Conservation (phyloP, 495 filamentous ascomycete species). For the Hypoxylon cercidicola region DNA sequence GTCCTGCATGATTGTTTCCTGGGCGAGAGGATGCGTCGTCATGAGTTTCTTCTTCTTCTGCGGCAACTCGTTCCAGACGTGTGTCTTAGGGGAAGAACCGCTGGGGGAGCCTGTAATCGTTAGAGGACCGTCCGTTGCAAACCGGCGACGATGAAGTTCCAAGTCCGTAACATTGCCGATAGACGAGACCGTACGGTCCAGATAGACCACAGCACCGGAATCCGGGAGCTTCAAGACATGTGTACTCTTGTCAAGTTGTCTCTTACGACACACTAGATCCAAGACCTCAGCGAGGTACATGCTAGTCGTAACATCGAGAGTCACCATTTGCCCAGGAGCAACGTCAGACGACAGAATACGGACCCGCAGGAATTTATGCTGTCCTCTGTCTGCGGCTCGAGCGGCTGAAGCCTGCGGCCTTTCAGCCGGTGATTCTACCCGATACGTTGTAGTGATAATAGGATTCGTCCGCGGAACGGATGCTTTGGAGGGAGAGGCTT, state of each 20-base stretch:
- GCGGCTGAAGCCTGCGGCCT: conserved; percentile 73
- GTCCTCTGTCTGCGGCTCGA: conserved; percentile 61
- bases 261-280: conserved; percentile 87
- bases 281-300: conserved; percentile 95
- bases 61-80: conserved; percentile 61
- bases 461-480: conserved; percentile 64
- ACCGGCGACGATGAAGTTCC: conserved; percentile 87
- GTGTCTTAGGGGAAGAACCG: conserved; percentile 80
- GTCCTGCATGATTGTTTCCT: conserved; percentile 73
- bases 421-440: conserved; percentile 69
- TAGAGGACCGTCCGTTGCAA: conserved; percentile 80
- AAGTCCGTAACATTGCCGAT: conserved; percentile 85
- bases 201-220: conserved; percentile 79
- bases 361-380: conserved; percentile 82
- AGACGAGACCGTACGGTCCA: conserved; percentile 90
- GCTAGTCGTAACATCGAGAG: conserved; percentile 87
- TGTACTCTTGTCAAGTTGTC: conserved; percentile 87
- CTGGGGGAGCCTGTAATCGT: conserved; percentile 81
- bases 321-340: conserved; percentile 69
- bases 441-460: conserved; percentile 66
- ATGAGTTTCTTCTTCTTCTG: conserved; percentile 79
- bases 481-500: conserved; percentile 43
- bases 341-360: conserved; percentile 81
- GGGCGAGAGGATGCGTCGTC: conserved; percentile 78
- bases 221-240: conserved; percentile 89